Conservation (phyloP, 768 basidiomycete genomes). For the Podaxis sp. region DNA sequence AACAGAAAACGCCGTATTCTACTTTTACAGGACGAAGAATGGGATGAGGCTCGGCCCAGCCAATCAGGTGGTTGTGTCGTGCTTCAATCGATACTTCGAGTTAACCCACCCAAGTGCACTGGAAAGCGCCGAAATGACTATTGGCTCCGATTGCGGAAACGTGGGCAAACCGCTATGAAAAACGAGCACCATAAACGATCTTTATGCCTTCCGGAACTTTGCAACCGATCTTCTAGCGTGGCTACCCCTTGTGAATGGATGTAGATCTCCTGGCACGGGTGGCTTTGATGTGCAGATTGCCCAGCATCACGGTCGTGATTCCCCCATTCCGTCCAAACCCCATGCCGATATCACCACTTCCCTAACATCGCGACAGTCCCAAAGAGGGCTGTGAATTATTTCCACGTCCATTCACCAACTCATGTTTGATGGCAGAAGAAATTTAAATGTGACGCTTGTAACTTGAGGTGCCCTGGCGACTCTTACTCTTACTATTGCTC, state of each 20-base stretch:
- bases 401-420: background rate
- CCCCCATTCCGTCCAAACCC: background rate
- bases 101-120: background rate
- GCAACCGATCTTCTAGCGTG: no score
- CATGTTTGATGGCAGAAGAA: background rate
- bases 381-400: background rate
- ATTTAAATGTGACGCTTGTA: background rate
- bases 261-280: no score
- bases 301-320: no score
- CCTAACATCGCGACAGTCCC: background rate
- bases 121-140: background rate
- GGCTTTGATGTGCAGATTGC: no score
- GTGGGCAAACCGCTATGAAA: background rate
- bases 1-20: background rate
- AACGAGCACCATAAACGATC: background rate
- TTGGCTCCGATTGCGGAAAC: background rate
- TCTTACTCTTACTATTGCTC: background rate
- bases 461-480: background rate
- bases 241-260: no score
- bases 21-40: background rate
- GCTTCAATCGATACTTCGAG: background rate
- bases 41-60: background rate
- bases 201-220: background rate
- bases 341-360: conserved; percentile 1
- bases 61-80: background rate